Evolutionary conservation across 306 rosid species (phyloP), one percentile per base, ranked within the genome.

Genomic region (Vigna trinervia): DNA sequence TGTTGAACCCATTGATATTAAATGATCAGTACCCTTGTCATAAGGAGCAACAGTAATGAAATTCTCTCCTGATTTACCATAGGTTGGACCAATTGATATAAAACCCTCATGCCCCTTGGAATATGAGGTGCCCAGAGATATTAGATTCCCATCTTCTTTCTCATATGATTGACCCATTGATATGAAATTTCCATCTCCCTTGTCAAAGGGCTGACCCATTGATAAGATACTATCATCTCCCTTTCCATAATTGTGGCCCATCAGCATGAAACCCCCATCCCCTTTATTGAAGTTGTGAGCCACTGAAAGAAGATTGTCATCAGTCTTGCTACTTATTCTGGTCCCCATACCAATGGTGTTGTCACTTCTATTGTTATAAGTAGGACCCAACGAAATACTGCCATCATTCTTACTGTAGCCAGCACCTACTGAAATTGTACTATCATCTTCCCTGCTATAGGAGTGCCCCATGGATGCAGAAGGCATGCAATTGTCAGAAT

Each of bases 141-240:
- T 84, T 84, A 84, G 69, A 80, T 82, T 87, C 61, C 83, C 69
- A 43, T 83, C 87, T 17, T 84, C 92, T 83, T 89, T 95, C 72
- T 86, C 96, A 78, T 84, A 90, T 53, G 96, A 82, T 78, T 92
- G 97, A 67, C 89, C 92, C 80, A 89, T 85, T 65, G 97, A 88
- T 73, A 92, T 85, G 82, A 92, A 95, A 83, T 73, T 86, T n/a
- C 88, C 87, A 78, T 86, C 91, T 60, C 83, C 90, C 84, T 87
- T 88, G 76, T 85, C 89, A 63, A 84, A 87, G 73, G 96, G 79
- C 86, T 74, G 97, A 82, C 88, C 85, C 88, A 88, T 88, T 12
- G 99, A 91, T 65, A 90, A 74, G 48, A 83, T 79, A 59, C 36
- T 57, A 69, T 69, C 86, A 14, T 85, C 88, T 12, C 89, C 86